Evolutionary conservation across 1,139 yeast species (phyloP).

Genomic region (Debaryomycetaceae sp.): DNA sequence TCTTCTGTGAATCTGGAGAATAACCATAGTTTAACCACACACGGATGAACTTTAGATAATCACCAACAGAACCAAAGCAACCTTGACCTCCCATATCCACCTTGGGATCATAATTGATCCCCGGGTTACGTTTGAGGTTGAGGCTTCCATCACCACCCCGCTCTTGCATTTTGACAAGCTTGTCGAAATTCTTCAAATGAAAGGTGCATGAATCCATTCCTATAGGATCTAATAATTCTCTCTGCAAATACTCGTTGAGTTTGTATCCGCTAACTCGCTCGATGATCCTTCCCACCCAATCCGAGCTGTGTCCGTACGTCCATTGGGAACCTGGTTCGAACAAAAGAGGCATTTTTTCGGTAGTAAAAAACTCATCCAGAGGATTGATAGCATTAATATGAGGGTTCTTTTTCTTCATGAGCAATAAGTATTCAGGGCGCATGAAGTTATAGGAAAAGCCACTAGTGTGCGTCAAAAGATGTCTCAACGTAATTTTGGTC

Average conservation of each 20-base stretch:
- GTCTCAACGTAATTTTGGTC: constrained; percentile 42
- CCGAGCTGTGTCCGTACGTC: constrained; percentile 50
- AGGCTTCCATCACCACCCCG: constrained; percentile 17
- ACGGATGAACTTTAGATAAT: constrained; percentile 42
- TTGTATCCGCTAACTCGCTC: constrained; percentile 40
- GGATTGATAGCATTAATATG: constrained; percentile 22
- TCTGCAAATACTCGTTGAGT: constrained; percentile 39
- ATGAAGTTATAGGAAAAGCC: constrained; percentile 50
- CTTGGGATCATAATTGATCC: constrained; percentile 21
- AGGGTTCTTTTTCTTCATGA: constrained; percentile 18
- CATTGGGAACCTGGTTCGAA: constrained; percentile 54
- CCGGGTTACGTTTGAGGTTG: constrained; percentile 12
- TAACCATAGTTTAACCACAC: constrained; percentile 45
- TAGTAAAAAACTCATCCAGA: constrained; percentile 22
- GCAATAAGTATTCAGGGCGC: constrained; percentile 23
- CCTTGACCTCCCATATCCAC: constrained; percentile 54
- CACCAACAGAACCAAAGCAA: constrained; percentile 39
- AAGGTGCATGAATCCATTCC: constrained; percentile 42
- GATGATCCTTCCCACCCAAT: constrained; percentile 52
- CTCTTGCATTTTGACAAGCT: constrained; percentile 24
- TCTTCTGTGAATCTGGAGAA: constrained; percentile 35
- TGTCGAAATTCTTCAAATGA: constrained; percentile 22
- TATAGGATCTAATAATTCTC: constrained; percentile 41
- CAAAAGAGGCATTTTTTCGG: constrained; percentile 37
- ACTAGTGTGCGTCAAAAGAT: constrained; percentile 49